Evolutionary conservation across 2,329 filamentous ascomycete genomes (phyloP), one percentile per base, ranked within the genome.

Genomic region (Alternaria rosae): DNA sequence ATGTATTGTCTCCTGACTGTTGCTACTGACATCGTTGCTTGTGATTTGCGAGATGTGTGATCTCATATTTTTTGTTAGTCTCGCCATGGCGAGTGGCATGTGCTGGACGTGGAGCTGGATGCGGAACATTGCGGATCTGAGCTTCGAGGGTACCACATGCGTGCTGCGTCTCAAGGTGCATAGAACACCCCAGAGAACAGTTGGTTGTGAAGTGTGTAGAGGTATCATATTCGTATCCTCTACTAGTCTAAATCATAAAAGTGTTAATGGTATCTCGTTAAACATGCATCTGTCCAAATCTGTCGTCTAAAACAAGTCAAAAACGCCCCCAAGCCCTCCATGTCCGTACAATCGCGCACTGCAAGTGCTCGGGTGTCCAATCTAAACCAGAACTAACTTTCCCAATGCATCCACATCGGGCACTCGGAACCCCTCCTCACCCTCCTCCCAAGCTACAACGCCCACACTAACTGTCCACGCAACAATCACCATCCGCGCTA

Each of bases 391-490:
- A 48, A 70, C 63, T 44, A 54, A 60, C 44, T 61, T 66, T 0
- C 54, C 54, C 54, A 64, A 17, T 3, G 20, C 32, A 0, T 59
- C 57, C 12, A 66, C 1, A 20, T 66, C 61, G 2, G 61, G 60
- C 1, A 75, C 60, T 21, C 60, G 61, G 38, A 70, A 72, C 2
- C 69, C 72, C 1, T 38, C 41, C 43, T 73, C 65, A 0, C 63
- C 61, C 13, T 67, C 63, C 41, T 66, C 72, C 71, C 72, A 76
- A 3, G 67, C 74, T 1, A 76, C 73, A 2, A 1, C 26, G 23
- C 62, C 65, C 23, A 77, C 76, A 41, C 73, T 74, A 35, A 70
- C 26, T 28, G 74, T 75, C 76, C 76, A 79, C 1, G 74, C 76
- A 7, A 74, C 75, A 45, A 78, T 15, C 20, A 78, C 68, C 57